phyloP scores from a whole-genome alignment of 1,139 yeast genomes.

The Pichia sp. region DNA sequence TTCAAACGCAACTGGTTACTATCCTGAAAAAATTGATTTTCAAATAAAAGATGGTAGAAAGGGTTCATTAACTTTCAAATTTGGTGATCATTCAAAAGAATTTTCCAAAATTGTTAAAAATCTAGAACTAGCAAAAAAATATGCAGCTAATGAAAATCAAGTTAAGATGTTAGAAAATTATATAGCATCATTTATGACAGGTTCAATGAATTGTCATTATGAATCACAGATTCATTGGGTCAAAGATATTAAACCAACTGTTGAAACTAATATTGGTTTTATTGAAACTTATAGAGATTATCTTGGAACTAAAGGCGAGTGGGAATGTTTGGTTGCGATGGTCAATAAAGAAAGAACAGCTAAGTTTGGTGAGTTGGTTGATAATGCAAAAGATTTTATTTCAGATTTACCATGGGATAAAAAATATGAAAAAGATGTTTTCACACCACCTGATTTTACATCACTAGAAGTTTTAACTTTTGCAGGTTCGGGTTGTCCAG shows the following conservation, averaged over 20 bases:
- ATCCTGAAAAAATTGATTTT: constrained; percentile 34
- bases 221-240: constrained; percentile 85
- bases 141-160: constrained; percentile 72
- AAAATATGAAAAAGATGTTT: constrained; percentile 72
- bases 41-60: constrained; percentile 30
- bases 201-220: constrained; percentile 81
- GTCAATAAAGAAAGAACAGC: constrained; percentile 82
- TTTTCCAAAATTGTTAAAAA: constrained; percentile 53
- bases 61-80: constrained; percentile 43
- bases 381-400: constrained; percentile 59
- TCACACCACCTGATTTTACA: constrained; percentile 88
- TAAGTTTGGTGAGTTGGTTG: constrained; percentile 66
- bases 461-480: constrained; percentile 84
- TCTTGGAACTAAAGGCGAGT: constrained; percentile 86
- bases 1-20: constrained; percentile 39
- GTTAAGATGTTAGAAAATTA: constrained; percentile 57
- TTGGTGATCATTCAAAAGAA: constrained; percentile 73
- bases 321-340: constrained; percentile 93
- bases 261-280: constrained; percentile 83
- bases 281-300: constrained; percentile 92
- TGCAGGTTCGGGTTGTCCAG: constrained; percentile 87
- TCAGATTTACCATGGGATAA: constrained; percentile 67
- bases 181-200: constrained; percentile 66
- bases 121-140: constrained; percentile 49
- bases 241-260: constrained; percentile 73